A percentile compares a stretch with the other conserved stretches of the same genome.
Conservation (phyloP, 441 rosid genomes). For the Daphne laureola region DNA sequence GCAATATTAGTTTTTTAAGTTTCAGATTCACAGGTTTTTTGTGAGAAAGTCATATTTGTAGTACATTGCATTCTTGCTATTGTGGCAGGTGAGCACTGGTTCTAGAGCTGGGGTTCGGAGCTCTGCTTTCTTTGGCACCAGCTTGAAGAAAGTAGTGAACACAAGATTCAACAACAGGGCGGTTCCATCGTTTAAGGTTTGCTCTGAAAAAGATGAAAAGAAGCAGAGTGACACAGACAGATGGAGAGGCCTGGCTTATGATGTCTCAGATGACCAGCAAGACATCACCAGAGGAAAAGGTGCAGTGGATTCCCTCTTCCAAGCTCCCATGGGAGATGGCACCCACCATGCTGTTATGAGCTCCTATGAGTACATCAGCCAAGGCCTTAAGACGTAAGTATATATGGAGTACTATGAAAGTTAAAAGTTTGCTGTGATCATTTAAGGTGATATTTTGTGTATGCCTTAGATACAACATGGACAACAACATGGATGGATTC, state of each 20-base stretch:
- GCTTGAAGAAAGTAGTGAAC: slow-evolving; percentile 59
- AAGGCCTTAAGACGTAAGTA: slow-evolving; percentile 64
- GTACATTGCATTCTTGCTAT: no score
- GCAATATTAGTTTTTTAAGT: no score
- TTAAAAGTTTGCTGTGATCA: neutral
- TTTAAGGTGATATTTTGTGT: neutral
- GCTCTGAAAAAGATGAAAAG: slow-evolving; percentile 41
- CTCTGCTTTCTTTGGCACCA: slow-evolving; percentile 55
- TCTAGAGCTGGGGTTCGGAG: slow-evolving; percentile 44
- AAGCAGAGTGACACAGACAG: slow-evolving; percentile 67
- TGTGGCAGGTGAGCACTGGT: slow-evolving; percentile 60
- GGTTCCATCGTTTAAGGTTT: slow-evolving; percentile 43
- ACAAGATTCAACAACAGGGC: slow-evolving; percentile 30
- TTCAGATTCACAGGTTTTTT: no score
- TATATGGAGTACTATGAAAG: neutral
- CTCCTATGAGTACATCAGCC: slow-evolving; percentile 75
- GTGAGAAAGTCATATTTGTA: no score
- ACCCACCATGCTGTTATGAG: slow-evolving; percentile 73
- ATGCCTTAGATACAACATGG: slow-evolving; percentile 51
- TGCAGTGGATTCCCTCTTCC: slow-evolving; percentile 86
- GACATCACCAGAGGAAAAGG: slow-evolving; percentile 93
- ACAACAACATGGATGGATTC: slow-evolving; percentile 70
- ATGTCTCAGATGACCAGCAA: slow-evolving; percentile 84
- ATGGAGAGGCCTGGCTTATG: slow-evolving; percentile 69
- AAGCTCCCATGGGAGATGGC: slow-evolving; percentile 67